phyloP scores from a whole-genome alignment of 2,329 filamentous ascomycete species.

The Huntiella moniliformis region DNA sequence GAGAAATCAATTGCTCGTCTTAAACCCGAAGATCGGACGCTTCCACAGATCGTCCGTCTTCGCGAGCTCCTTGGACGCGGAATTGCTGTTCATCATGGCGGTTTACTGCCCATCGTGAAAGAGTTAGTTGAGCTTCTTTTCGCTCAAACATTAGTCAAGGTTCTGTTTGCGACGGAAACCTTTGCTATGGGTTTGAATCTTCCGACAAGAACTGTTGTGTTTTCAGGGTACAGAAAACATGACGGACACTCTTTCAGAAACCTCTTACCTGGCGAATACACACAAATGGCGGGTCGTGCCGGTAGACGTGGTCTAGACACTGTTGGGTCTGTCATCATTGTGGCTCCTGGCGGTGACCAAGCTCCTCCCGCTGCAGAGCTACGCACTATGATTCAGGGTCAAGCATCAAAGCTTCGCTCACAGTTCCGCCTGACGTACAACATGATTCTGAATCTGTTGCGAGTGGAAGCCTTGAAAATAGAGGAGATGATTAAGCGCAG shows the following conservation, averaged over 20 bases:
- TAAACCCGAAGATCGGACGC: conserved; percentile 68
- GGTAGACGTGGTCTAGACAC: conserved; percentile 82
- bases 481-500: conserved; percentile 99
- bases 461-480: conserved; percentile 92
- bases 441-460: conserved; percentile 91
- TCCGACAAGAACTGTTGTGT: conserved; percentile 88
- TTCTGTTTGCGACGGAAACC: conserved; percentile 92
- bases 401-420: conserved; percentile 84
- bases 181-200: conserved; percentile 97
- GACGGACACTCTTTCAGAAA: conserved; percentile 86
- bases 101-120: conserved; percentile 87
- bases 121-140: conserved; percentile 95
- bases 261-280: conserved; percentile 85
- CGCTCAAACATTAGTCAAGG: conserved; percentile 84
- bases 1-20: conserved; percentile 84
- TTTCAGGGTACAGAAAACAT: conserved; percentile 91
- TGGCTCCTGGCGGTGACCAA: conserved; percentile 65
- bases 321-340: conserved; percentile 87
- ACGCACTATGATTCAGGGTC: conserved; percentile 85
- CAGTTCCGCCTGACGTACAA: conserved; percentile 98
- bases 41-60: conserved; percentile 84
- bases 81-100: conserved; percentile 91
- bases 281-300: conserved; percentile 92
- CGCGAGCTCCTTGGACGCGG: conserved; percentile 72
- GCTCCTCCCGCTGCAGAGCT: conserved; percentile 70